Base-by-base conservation (phyloP, 306 rosid species). In the Aeschynomene evenia region DNA sequence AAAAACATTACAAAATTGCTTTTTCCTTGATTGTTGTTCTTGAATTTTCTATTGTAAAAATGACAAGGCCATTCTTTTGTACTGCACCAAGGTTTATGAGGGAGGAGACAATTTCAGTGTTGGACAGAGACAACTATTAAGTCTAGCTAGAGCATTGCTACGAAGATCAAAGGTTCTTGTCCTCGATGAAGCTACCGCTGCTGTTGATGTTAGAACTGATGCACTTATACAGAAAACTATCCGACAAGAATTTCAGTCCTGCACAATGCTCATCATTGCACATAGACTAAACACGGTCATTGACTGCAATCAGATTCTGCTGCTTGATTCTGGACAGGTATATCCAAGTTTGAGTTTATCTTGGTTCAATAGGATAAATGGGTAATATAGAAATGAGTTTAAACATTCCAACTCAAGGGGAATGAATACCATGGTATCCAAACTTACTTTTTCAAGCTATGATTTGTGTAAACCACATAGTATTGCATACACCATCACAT, bases 181-280 rank as follows among this genome's bases (percentile, higher is more conserved):
- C 52, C 86, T 92, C n/a, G 98, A 92, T 67, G 98, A 92, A 80
- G 96, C 98, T 29, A 92, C 98, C 10, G 96, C 98, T 55, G 87
- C 96, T 50, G 96, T 92, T 4, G 98, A 92, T 77, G 98, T 92
- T 68, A 77, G 85, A 60, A 92, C 98, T 0, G 98, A 92, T 59
- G 86, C 96, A 15, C 89, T 89, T 65, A 88, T 92, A 50, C 96
- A 90, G 83, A 85, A 89, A 80, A 89, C 96, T n/a, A 86, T 92
- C 64, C 78, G 96, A 29, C 91, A 86, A 70, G 96, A 89, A 71
- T 92, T 92, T 58, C 85, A 84, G 39, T 86, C 89, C 3, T 88
- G 96, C 84, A 88, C 96, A 5, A 92, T 92, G 98, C 80, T 92
- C 64, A 77, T 83, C 50, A 92, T 92, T 82, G 98, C 96, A 46